phyloP scores from a whole-genome alignment of 176 grass and related monocot species.

The Stipa capillata region DNA sequence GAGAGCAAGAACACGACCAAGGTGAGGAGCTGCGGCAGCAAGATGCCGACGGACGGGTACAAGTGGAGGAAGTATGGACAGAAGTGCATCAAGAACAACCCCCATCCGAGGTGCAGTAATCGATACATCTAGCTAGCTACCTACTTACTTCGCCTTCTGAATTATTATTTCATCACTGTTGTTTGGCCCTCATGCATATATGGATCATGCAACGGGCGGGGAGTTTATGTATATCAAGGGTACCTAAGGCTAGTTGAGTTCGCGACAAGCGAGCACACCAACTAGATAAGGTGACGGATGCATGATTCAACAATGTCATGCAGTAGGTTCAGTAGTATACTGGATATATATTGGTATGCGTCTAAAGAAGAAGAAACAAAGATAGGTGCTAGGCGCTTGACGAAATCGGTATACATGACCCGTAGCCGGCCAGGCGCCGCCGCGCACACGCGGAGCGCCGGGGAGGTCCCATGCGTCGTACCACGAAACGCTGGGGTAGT shows the following conservation, averaged over 20 bases:
- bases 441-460: no score
- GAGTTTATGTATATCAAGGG: neutral
- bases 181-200: neutral
- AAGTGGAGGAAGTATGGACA: constrained; percentile 88
- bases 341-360: neutral
- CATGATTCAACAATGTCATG: neutral
- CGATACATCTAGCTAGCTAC: neutral
- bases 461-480: neutral
- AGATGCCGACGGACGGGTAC: constrained; percentile 52
- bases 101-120: constrained; percentile 47
- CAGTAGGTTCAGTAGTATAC: neutral
- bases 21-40: constrained; percentile 48
- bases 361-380: neutral
- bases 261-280: neutral
- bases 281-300: neutral
- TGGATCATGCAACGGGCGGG: neutral
- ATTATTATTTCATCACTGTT: neutral
- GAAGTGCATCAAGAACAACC: constrained; percentile 82
- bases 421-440: neutral
- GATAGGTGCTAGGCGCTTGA: neutral
- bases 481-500: neutral
- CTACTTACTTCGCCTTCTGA: neutral
- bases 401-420: neutral
- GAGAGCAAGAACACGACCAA: constrained; percentile 42
- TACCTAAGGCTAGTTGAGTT: no score